A percentile compares a stretch with the other conserved stretches of the same genome.
Evolutionary conservation across 2,329 filamentous ascomycete species (phyloP).

Genomic region (Arthrobotrys musiformis): DNA sequence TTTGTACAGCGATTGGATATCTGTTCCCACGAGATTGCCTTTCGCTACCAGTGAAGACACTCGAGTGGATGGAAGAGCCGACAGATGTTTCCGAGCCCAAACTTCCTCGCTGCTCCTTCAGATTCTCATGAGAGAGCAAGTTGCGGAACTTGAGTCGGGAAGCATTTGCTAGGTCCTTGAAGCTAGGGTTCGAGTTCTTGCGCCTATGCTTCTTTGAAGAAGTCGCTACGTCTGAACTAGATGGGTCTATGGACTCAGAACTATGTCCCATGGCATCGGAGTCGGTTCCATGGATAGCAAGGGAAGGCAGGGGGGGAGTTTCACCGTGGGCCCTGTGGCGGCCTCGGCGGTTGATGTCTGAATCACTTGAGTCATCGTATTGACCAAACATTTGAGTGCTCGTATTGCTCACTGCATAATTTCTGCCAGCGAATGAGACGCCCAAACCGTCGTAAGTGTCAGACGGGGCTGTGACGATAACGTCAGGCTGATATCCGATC

Average conservation of each 20-base stretch:
- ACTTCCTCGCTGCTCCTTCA: constrained; percentile 44
- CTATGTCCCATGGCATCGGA: not conserved
- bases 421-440: constrained; percentile 31
- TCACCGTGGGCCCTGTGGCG: constrained; percentile 45
- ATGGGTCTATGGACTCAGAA: constrained; percentile 12
- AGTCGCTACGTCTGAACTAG: not conserved
- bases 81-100: constrained; percentile 44
- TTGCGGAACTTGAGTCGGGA: constrained; percentile 50
- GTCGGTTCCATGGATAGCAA: constrained; percentile 6
- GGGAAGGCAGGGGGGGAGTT: constrained; percentile 48
- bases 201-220: constrained; percentile 46
- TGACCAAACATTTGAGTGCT: constrained; percentile 51
- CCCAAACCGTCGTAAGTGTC: constrained; percentile 30
- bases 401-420: constrained; percentile 43
- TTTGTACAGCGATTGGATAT: constrained; percentile 46
- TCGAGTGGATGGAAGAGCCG: constrained; percentile 50
- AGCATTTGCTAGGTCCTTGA: constrained; percentile 43
- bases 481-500: constrained; percentile 51
- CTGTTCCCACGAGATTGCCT: constrained; percentile 47
- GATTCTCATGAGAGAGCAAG: constrained; percentile 45
- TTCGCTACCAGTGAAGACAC: constrained; percentile 42
- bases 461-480: constrained; percentile 41
- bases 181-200: constrained; percentile 54
- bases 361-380: constrained; percentile 43
- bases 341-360: constrained; percentile 29